These are phyloP conservation scores for Pichia ethanolica DNA, from an alignment of 805 yeast genomes.

Conservation along the genomic window DNA sequence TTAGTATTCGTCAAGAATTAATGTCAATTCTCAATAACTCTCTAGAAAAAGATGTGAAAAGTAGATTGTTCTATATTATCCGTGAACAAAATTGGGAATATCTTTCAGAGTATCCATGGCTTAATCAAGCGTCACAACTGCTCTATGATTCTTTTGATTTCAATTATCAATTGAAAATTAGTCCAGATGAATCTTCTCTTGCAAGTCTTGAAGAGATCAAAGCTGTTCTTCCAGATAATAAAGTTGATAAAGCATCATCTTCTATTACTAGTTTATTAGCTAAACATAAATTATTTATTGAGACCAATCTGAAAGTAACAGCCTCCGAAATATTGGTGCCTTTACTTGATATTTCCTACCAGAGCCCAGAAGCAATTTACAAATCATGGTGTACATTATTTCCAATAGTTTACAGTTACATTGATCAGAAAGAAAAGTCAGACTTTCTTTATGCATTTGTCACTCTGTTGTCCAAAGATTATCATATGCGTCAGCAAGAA, in stretches of 20 bases:
- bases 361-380: slow-evolving; percentile 72
- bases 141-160: slow-evolving; percentile 69
- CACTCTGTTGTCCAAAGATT: slow-evolving; percentile 77
- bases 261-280: slow-evolving; percentile 14
- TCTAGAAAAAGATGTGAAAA: slow-evolving; percentile 67
- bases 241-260: slow-evolving; percentile 11
- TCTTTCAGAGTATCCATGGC: slow-evolving; percentile 88
- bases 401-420: slow-evolving; percentile 68
- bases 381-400: slow-evolving; percentile 78
- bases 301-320: slow-evolving; percentile 27
- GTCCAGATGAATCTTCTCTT: slow-evolving; percentile 42
- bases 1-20: slow-evolving; percentile 62
- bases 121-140: slow-evolving; percentile 85
- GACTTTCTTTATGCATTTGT: slow-evolving; percentile 81
- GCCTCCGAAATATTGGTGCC: slow-evolving; percentile 64
- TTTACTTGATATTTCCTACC: slow-evolving; percentile 71
- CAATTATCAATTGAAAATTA: slow-evolving; percentile 39
- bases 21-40: slow-evolving; percentile 75
- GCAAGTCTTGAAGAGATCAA: slow-evolving; percentile 44
- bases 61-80: slow-evolving; percentile 78
- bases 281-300: slow-evolving; percentile 21
- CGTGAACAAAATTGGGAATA: slow-evolving; percentile 97
- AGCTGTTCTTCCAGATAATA: slow-evolving; percentile 22
- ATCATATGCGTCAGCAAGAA: slow-evolving; percentile 85
- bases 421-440: slow-evolving; percentile 71